Base-by-base conservation (phyloP, 2,329 filamentous ascomycete genomes). In the Lecanicillium sp. region DNA sequence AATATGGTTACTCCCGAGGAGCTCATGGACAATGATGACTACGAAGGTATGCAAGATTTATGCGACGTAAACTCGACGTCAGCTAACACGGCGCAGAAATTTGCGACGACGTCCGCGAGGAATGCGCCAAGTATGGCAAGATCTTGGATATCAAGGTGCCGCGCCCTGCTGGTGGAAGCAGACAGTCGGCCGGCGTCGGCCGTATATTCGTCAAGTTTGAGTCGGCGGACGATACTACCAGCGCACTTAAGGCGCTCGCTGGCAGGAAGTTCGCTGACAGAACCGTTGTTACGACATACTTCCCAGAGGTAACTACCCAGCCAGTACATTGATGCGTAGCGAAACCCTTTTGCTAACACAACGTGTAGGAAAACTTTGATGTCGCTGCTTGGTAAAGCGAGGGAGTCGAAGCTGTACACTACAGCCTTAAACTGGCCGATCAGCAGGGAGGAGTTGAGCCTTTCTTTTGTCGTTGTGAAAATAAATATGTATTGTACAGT, bases 1-100 rank as follows among this genome's bases (percentile, higher is more conserved):
- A 98, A 98, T 72, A 98, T 98, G 93, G 91, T 98, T 29, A 98
- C 93, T 0, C 78, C 90, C 0, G 93, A 98, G 59, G 93, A 98
- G 68, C 73, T 98, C 20, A 82, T 96, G 68, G 90, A 97, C 62
- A 84, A 83, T 44, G 90, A 97, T 29, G 93, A 98, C 61, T 97
- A 96, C 61, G 87, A 96, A 69, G 91, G 91, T 90, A 76, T 62
- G 73, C 58, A 9, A 15, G 33, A 12, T 26, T 12, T 17, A 14
- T 8, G 7, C 15, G 6, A 7, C 14, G 2, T 14, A 21, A 12
- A 40, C 3, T 32, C 33, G 15, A 15, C 3, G 17, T 17, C 35
- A 38, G 47, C 71, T 77, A 66, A 75, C 55, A 33, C 3, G 2
- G 11, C 17, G 45, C 58, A 96, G 93, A 98, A 86, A 98, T 98